Percentiles rank a stretch among this genome's conserved stretches.
Evolutionary conservation across 2,329 filamentous ascomycete genomes (phyloP).

Genomic region (Neonectria neomacrospora): DNA sequence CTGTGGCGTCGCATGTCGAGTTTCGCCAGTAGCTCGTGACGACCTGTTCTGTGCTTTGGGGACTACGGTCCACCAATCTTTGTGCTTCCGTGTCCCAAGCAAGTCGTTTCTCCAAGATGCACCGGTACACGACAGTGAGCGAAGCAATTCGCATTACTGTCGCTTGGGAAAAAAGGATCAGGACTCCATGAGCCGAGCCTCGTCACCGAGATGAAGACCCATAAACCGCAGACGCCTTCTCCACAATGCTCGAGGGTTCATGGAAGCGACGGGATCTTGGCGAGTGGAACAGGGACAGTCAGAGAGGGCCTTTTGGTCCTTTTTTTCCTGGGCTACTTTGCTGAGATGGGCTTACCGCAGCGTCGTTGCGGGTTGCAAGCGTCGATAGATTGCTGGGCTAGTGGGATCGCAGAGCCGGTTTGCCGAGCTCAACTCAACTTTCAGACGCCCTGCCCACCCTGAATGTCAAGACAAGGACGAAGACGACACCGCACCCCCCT

Average conservation of each 20-base stretch:
- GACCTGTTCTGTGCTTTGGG: constrained; percentile 7
- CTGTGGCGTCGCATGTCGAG: constrained; percentile 33
- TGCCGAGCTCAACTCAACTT: constrained; percentile 30
- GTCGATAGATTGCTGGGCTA: constrained; percentile 19
- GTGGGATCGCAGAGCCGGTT: constrained; percentile 24
- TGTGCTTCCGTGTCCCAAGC: background rate
- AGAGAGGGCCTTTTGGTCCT: background rate
- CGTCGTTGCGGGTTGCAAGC: constrained; percentile 12
- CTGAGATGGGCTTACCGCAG: constrained; percentile 13
- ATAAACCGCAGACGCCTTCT: constrained; percentile 5
- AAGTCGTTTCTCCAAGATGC: background rate
- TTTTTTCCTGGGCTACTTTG: constrained; percentile 1
- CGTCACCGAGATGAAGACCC: constrained; percentile 14
- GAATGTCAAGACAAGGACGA: constrained; percentile 8
- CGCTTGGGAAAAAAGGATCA: background rate
- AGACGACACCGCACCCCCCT: constrained; percentile 14
- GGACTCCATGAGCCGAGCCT: background rate
- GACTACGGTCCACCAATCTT: background rate
- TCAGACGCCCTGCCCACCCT: constrained; percentile 21
- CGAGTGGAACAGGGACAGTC: background rate
- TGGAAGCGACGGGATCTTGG: constrained; percentile 7
- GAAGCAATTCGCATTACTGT: background rate
- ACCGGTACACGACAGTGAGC: background rate
- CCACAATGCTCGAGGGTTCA: constrained; percentile 16
- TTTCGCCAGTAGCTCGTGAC: constrained; percentile 12